Conservation (phyloP, 176 grass and related monocot species). For the Paspalum notatum region DNA sequence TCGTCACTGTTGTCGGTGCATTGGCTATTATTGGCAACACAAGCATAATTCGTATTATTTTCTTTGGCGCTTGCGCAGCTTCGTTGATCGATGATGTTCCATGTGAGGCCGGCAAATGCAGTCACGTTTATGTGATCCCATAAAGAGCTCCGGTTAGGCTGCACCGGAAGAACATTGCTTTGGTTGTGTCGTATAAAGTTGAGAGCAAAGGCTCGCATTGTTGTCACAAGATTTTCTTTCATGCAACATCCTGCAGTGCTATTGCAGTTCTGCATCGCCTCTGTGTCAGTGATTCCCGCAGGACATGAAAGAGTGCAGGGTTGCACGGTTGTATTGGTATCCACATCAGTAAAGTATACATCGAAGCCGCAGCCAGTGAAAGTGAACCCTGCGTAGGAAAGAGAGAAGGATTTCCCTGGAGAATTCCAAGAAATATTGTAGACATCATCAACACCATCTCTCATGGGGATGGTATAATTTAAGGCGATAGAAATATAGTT, state of each 20-base stretch:
- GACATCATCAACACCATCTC: background rate
- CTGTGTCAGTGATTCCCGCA: background rate
- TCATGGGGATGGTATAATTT: background rate
- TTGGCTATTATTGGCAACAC: background rate
- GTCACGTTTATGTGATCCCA: background rate
- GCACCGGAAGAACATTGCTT: background rate
- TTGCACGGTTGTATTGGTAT: background rate
- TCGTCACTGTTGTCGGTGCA: background rate
- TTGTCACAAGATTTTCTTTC: no score
- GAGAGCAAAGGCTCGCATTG: background rate
- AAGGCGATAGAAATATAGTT: background rate
- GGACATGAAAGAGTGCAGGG: background rate
- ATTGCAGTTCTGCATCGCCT: slow-evolving; percentile 5
- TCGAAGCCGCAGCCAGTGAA: slow-evolving; percentile 20
- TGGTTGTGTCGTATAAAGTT: background rate
- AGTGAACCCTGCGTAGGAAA: background rate
- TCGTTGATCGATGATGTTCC: background rate
- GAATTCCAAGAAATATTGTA: slow-evolving; percentile 1
- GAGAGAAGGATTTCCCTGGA: background rate
- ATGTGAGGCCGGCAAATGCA: background rate
- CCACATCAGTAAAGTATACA: background rate
- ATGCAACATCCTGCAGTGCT: slow-evolving; percentile 30
- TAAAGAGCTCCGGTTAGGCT: background rate
- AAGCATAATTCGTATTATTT: background rate
- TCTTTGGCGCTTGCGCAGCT: background rate